phyloP scores from a whole-genome alignment of 225 moss, liverwort and hornwort species.

The Asterella californica region DNA sequence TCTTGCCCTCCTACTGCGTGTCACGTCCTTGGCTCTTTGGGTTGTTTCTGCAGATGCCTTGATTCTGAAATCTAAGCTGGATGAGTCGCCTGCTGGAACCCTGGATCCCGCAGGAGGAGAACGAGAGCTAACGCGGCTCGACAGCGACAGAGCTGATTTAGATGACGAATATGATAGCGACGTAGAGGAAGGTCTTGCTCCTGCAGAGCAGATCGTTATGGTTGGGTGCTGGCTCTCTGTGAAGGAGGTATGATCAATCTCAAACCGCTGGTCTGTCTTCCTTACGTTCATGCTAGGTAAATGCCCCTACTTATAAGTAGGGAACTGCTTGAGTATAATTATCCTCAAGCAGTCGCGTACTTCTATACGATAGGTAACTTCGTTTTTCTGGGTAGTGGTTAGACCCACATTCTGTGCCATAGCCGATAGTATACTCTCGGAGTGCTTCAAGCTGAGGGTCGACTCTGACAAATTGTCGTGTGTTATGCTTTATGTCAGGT shows the following conservation, averaged over 20 bases:
- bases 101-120: slow-evolving; percentile 8
- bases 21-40: slow-evolving; percentile 88
- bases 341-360: too few species aligned
- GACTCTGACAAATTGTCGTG: neutral
- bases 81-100: slow-evolving; percentile 11
- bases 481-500: slow-evolving; percentile 44
- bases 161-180: slow-evolving; percentile 58
- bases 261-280: neutral
- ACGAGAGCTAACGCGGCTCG: neutral
- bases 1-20: slow-evolving; percentile 72
- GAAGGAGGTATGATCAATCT: slow-evolving; percentile 66
- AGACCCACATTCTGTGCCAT: neutral
- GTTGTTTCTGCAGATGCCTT: slow-evolving; percentile 95
- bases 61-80: slow-evolving; percentile 48
- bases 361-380: neutral
- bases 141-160: slow-evolving; percentile 26
- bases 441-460: neutral
- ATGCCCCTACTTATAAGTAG: too few species aligned
- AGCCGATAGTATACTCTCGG: neutral
- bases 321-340: too few species aligned
- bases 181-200: slow-evolving; percentile 67
- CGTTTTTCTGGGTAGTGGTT: neutral
- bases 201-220: slow-evolving; percentile 97
- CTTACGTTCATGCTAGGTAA: neutral
- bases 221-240: slow-evolving; percentile 99